Conservation (phyloP, 1,139 yeast genomes). For the Eremothecium coryli region DNA sequence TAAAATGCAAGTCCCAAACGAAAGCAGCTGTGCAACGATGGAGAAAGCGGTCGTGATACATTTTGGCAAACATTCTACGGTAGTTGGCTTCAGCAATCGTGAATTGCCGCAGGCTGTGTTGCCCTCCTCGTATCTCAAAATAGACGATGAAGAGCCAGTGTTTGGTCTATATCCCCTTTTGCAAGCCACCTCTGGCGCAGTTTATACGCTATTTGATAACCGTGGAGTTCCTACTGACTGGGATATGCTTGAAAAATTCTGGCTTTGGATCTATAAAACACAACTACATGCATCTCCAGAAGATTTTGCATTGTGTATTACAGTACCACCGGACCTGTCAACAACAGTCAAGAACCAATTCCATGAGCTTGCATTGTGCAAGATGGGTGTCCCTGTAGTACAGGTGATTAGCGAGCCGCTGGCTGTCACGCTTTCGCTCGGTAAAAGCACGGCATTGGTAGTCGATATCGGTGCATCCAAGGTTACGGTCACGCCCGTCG, state of each 20-base stretch:
- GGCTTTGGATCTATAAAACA: conserved; percentile 46
- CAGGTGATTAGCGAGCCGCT: conserved; percentile 62
- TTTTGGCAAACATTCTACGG: conserved; percentile 54
- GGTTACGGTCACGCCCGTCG: conserved; percentile 57
- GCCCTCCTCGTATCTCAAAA: conserved; percentile 46
- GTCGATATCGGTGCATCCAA: conserved; percentile 59
- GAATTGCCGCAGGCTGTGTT: conserved; percentile 54
- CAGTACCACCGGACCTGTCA: conserved; percentile 51
- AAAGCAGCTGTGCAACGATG: neutral
- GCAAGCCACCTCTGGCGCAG: conserved; percentile 40
- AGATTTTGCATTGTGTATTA: conserved; percentile 55
- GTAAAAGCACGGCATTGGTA: conserved; percentile 58
- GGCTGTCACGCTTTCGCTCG: conserved; percentile 60
- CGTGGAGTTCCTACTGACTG: conserved; percentile 61
- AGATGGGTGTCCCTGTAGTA: conserved; percentile 54
- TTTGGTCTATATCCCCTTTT: conserved; percentile 37
- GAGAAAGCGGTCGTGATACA: conserved; percentile 47
- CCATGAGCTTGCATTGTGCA: conserved; percentile 57
- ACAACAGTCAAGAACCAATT: conserved; percentile 46
- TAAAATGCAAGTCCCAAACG: too few species aligned
- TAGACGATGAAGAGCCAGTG: conserved; percentile 32
- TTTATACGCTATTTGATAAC: conserved; percentile 49
- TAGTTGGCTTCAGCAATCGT: conserved; percentile 62
- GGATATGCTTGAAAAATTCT: conserved; percentile 49
- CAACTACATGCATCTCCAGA: conserved; percentile 40